Evolutionary conservation across 1,284 basidiomycete species (phyloP).

Genomic region (Cryptococcus sp.): DNA sequence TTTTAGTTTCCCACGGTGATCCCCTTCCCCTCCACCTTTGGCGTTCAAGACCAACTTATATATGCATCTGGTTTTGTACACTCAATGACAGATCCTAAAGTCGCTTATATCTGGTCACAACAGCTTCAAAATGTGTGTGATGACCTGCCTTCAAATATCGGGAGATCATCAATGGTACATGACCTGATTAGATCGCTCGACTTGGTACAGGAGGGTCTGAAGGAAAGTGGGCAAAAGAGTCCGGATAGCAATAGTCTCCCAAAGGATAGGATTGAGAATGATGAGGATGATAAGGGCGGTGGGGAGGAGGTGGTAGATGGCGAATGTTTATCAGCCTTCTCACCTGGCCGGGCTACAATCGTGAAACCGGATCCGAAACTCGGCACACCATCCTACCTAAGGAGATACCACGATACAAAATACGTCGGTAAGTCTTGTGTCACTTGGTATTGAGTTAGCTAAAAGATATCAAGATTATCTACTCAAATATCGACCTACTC

Average conservation of each 20-base stretch:
- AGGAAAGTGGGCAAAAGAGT: too few relatives aligned
- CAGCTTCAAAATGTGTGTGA: slow-evolving; percentile 31
- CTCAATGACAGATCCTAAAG: background rate
- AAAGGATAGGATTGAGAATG: too few relatives aligned
- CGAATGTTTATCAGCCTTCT: too few relatives aligned
- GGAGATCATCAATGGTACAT: slow-evolving; percentile 76
- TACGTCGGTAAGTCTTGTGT: slow-evolving; percentile 42
- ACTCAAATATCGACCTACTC: background rate
- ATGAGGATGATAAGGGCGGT: too few relatives aligned
- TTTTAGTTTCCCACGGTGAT: too few relatives aligned
- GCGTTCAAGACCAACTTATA: too few relatives aligned
- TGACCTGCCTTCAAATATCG: slow-evolving; percentile 72
- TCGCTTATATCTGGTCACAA: slow-evolving; percentile 36
- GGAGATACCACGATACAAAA: slow-evolving; percentile 45
- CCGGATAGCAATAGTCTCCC: too few relatives aligned
- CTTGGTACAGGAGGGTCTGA: slow-evolving; percentile 52
- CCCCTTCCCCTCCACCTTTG: too few relatives aligned
- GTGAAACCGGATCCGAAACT: slow-evolving; percentile 22
- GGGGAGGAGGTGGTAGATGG: too few relatives aligned
- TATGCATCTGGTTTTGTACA: too few relatives aligned
- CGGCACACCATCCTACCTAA: slow-evolving; percentile 36
- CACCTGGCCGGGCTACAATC: slow-evolving; percentile 12
- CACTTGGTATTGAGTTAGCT: background rate
- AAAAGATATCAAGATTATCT: background rate
- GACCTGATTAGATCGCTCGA: slow-evolving; percentile 60